These are phyloP conservation scores for Nigrospora osmanthi DNA, from an alignment of 2,329 filamentous ascomycete genomes.

Conservation along the genomic window DNA sequence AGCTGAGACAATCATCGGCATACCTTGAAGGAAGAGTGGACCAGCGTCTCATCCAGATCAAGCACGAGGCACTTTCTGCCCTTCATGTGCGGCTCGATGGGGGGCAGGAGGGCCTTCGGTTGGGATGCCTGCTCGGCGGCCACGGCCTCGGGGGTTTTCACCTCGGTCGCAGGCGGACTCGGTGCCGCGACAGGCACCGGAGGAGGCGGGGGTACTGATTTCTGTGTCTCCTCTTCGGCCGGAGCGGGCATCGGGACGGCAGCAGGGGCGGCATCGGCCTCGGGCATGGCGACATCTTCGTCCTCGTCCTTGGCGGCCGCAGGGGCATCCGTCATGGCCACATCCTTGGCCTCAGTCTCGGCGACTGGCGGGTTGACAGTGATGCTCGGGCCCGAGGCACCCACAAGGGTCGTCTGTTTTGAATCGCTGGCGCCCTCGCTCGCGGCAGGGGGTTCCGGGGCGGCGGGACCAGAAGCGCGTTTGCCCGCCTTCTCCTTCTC, in stretches of 20 bases:
- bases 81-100: slow-evolving; percentile 69
- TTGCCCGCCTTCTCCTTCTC: slow-evolving; percentile 30
- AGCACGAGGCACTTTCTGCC: slow-evolving; percentile 91
- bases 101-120: slow-evolving; percentile 71
- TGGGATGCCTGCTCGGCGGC: slow-evolving; percentile 38
- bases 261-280: slow-evolving; percentile 43
- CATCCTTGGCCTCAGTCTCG: slow-evolving; percentile 25
- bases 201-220: slow-evolving; percentile 37
- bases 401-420: slow-evolving; percentile 33
- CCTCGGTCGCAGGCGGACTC: slow-evolving; percentile 20
- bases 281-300: slow-evolving; percentile 61
- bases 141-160: slow-evolving; percentile 32
- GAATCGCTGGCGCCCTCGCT: slow-evolving; percentile 35
- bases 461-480: slow-evolving; percentile 35
- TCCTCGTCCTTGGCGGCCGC: slow-evolving; percentile 38
- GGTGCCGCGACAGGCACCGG: slow-evolving; percentile 36
- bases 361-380: slow-evolving; percentile 30
- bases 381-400: slow-evolving; percentile 27
- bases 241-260: slow-evolving; percentile 32
- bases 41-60: slow-evolving; percentile 91
- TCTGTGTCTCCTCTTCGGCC: slow-evolving; percentile 29
- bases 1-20: slow-evolving; percentile 11
- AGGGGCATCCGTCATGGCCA: slow-evolving; percentile 23
- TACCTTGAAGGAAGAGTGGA: slow-evolving; percentile 99
- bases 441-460: slow-evolving; percentile 35